Evolutionary conservation across 345 rosid species (phyloP).

Genomic region (Kandelia obovata): DNA sequence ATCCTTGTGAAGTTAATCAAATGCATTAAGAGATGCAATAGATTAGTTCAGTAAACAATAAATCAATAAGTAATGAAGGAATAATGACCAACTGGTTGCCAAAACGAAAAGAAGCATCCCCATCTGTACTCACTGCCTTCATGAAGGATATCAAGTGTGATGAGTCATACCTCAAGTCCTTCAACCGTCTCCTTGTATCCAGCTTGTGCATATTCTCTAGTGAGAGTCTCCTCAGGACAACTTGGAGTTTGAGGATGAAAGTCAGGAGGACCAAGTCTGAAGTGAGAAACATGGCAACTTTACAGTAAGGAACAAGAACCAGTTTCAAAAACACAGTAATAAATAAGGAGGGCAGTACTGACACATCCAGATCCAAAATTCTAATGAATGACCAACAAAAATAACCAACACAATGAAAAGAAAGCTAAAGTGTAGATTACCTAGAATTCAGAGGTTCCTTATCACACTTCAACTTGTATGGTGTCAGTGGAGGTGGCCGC

Average conservation of each 20-base stretch:
- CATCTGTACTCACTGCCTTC: neutral
- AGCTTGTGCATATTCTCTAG: conserved; percentile 64
- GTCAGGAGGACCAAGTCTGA: conserved; percentile 96
- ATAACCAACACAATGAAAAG: neutral
- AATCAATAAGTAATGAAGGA: neutral
- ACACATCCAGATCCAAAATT: conserved; percentile 4
- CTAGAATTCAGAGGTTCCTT: conserved; percentile 80
- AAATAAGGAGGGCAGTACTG: neutral
- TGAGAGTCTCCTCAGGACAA: conserved; percentile 93
- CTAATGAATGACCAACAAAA: neutral
- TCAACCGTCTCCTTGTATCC: conserved; percentile 96
- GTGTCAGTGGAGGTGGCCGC: conserved; percentile 53
- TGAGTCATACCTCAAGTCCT: conserved; percentile 75
- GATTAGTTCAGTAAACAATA: neutral
- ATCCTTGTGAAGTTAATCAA: neutral
- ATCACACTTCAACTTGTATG: conserved; percentile 89
- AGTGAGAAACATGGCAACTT: conserved; percentile 12
- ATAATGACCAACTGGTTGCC: neutral
- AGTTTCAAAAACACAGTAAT: conserved; percentile 7
- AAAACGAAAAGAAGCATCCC: neutral
- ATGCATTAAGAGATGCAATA: neutral
- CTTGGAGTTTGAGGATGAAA: conserved; percentile 80
- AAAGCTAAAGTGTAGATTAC: conserved; percentile 39
- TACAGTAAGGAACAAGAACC: conserved; percentile 15
- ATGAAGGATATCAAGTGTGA: neutral